Base-by-base conservation (phyloP, 192 early-diverging fungal species). In the Coemansia sp. region DNA sequence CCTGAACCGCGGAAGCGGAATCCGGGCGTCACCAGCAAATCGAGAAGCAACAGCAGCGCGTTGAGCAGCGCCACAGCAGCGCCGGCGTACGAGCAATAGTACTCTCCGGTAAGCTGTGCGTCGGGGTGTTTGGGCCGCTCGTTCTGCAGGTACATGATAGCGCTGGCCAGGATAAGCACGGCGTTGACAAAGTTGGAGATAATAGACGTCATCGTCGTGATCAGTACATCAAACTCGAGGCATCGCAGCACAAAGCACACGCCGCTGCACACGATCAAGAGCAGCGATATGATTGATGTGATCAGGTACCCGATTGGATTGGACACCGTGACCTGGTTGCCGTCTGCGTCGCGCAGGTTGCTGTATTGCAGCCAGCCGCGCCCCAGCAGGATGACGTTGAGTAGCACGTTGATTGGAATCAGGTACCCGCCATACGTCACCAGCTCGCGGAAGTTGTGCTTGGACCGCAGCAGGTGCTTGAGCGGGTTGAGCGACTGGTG, bases 1-100 rank as follows among this genome's bases (percentile, higher is more conserved):
- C 72, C 72, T 11, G 72, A 76, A 11, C 72, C 72, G 34, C 72
- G 72, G 45, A 60, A 76, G 27, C 72, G 60, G 42, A 76, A 76
- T 13, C 72, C 72, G 15, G 72, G 72, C 14, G 72, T 76, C 29
- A 69, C 38, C 41, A 67, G 25, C 2, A 69, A 26, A 14, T 76
- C 72, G 0, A 69, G 33, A 25, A 76, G 50, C 43, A 76, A 51
- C 24, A 76, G 39, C 32, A 61, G 17, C 10, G 72, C 72, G 9
- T 76, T 57, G 4, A 76, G 39, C 40, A 76, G 45, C 13, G 66
- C 65, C 1, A 76, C 72, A 17, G 48, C 48, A 0, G 58, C 65
- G 46, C 72, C 72, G 1, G 72, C 72, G 25, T 76, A 76, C 37
- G 66, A 65, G 55, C 60, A 58, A 26, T 76, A 76, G 45, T 60